These are phyloP conservation scores for Karstenula rhodostoma DNA, from an alignment of 2,329 filamentous ascomycete genomes.

Conservation along the genomic window DNA sequence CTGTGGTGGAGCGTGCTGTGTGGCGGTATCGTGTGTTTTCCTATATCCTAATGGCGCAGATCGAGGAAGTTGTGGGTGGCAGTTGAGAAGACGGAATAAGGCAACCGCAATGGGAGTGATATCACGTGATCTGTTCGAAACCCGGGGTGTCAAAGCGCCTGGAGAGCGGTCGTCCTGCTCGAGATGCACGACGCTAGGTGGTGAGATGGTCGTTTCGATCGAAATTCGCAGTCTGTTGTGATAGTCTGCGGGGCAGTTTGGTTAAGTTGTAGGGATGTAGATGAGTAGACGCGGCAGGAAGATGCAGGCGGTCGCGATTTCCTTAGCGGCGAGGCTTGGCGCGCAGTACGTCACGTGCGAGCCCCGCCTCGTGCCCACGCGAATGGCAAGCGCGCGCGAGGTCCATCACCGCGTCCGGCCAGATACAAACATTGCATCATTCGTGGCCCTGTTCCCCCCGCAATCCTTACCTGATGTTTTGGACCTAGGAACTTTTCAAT, in stretches of 20 bases:
- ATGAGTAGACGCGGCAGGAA: neutral
- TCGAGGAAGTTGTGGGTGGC: neutral
- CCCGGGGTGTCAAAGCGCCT: neutral
- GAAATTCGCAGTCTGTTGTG: neutral
- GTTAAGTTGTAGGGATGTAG: neutral
- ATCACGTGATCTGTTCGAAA: neutral
- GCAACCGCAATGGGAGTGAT: neutral
- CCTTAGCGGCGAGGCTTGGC: constrained; percentile 4
- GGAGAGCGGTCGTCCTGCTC: neutral
- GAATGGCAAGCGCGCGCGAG: constrained; percentile 24
- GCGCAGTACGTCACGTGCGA: neutral
- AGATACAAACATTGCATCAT: constrained; percentile 14
- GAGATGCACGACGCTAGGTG: neutral
- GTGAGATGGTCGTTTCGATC: neutral
- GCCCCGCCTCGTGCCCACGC: constrained; percentile 34
- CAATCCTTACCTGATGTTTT: constrained; percentile 2
- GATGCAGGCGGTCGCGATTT: neutral
- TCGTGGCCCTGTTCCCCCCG: constrained; percentile 2
- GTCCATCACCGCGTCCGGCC: constrained; percentile 15
- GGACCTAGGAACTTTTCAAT: constrained; percentile 58
- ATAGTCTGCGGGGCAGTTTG: neutral
- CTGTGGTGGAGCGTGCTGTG: neutral
- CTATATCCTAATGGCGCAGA: neutral
- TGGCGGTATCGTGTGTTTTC: neutral
- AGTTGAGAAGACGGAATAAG: neutral